These are phyloP conservation scores for Venturiaceae sp. DNA, from an alignment of 2,329 filamentous ascomycete species.

Conservation along the genomic window DNA sequence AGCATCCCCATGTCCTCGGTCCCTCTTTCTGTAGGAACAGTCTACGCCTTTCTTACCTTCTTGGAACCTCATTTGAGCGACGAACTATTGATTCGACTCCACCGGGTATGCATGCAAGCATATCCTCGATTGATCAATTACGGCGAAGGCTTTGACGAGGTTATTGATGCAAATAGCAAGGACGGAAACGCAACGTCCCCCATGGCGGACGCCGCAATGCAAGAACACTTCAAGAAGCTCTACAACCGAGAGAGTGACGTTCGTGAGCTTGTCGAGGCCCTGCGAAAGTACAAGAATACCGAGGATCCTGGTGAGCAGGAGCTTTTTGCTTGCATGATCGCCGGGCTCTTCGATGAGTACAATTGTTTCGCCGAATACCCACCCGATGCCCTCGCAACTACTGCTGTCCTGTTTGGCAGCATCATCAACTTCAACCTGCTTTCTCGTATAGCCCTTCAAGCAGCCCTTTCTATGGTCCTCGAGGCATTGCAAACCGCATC, in stretches of 20 bases:
- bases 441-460: constrained; percentile 80
- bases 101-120: constrained; percentile 79
- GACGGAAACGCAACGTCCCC: constrained; percentile 72
- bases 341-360: constrained; percentile 95
- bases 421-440: constrained; percentile 93
- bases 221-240: constrained; percentile 97
- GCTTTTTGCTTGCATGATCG: constrained; percentile 96
- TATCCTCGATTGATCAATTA: constrained; percentile 97
- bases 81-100: constrained; percentile 67
- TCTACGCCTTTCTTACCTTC: constrained; percentile 69
- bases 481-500: constrained; percentile 70
- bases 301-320: constrained; percentile 79
- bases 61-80: constrained; percentile 51
- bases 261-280: constrained; percentile 71
- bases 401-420: constrained; percentile 90
- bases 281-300: constrained; percentile 83
- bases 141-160: constrained; percentile 81
- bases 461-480: constrained; percentile 95
- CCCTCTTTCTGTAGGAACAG: constrained; percentile 74
- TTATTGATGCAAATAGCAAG: constrained; percentile 77
- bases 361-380: constrained; percentile 93
- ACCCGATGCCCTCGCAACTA: constrained; percentile 89
- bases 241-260: constrained; percentile 87
- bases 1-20: constrained; percentile 47
- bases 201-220: constrained; percentile 82